These are phyloP conservation scores for Tricholomella constricta DNA, from an alignment of 768 basidiomycete genomes.

Conservation along the genomic window DNA sequence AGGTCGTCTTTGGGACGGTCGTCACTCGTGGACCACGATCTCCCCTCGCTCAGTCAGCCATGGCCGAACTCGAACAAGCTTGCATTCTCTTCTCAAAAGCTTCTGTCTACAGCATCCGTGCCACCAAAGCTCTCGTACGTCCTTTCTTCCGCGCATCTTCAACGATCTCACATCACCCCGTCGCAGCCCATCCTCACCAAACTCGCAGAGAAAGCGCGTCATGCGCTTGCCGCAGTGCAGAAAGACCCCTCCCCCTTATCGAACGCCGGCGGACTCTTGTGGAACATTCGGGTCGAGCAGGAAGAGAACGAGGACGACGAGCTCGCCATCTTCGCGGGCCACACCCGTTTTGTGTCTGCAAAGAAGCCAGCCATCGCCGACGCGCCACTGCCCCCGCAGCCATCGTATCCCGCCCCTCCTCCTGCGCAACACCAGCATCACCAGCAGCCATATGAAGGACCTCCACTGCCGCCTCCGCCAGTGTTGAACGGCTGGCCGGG, in stretches of 20 bases:
- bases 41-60: conserved; percentile 65
- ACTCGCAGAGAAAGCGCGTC: conserved; percentile 67
- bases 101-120: conserved; percentile 57
- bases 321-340: conserved; percentile 68
- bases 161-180: neutral
- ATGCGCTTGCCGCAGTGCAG: conserved; percentile 48
- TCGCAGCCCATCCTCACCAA: conserved; percentile 58
- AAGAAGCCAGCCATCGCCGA: conserved; percentile 28
- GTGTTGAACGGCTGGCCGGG: conserved; percentile 5
- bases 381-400: conserved; percentile 11
- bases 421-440: neutral
- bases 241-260: conserved; percentile 32
- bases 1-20: conserved; percentile 81
- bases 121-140: conserved; percentile 65
- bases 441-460: neutral
- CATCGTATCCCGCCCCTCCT: conserved; percentile 5
- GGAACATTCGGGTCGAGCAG: conserved; percentile 47
- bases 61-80: conserved; percentile 69
- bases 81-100: conserved; percentile 67
- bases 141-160: neutral
- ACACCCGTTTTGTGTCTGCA: conserved; percentile 60
- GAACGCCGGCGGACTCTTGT: conserved; percentile 43
- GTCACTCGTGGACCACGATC: conserved; percentile 74
- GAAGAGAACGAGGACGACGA: conserved; percentile 66
- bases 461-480: neutral